Evolutionary conservation across 31 red algal genomes (phyloP).

Genomic region (Bonnemaisonia californica): DNA sequence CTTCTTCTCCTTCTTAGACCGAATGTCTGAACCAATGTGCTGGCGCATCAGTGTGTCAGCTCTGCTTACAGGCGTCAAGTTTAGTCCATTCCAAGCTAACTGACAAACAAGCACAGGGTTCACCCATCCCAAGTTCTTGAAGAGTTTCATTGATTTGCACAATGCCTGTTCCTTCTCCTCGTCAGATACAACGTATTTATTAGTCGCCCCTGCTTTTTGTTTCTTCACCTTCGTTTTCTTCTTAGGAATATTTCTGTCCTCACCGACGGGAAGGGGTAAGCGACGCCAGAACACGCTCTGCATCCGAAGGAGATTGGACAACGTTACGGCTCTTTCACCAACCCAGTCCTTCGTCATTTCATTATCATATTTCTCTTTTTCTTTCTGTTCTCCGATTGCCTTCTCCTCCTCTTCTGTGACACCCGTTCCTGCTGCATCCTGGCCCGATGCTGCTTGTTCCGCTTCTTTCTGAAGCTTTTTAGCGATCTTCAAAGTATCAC

Average conservation of each 20-base stretch:
- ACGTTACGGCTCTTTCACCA: constrained; percentile 49
- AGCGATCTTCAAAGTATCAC: too few species aligned
- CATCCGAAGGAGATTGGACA: constrained; percentile 48
- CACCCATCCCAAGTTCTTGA: constrained; percentile 47
- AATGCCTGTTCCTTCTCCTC: constrained; percentile 40
- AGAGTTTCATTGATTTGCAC: constrained; percentile 28
- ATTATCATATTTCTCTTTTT: not conserved
- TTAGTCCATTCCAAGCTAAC: constrained; percentile 44
- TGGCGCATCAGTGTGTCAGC: constrained; percentile 28
- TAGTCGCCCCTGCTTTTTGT: not conserved
- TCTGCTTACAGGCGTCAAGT: not conserved
- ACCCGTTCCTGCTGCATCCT: not conserved
- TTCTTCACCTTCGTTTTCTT: constrained; percentile 2
- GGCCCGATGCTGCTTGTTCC: not conserved
- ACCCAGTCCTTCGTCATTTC: constrained; percentile 51
- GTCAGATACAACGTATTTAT: not conserved
- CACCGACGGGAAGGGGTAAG: constrained; percentile 47
- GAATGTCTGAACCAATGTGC: constrained; percentile 55
- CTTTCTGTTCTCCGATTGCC: not conserved
- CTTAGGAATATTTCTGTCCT: constrained; percentile 32
- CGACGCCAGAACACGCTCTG: constrained; percentile 32
- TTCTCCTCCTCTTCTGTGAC: not conserved
- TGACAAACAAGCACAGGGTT: constrained; percentile 63
- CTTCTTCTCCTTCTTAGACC: constrained; percentile 45
- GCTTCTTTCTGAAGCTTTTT: not conserved